These are phyloP conservation scores for Psilocybe subaeruginosa DNA, from an alignment of 768 basidiomycete genomes.

Conservation along the genomic window DNA sequence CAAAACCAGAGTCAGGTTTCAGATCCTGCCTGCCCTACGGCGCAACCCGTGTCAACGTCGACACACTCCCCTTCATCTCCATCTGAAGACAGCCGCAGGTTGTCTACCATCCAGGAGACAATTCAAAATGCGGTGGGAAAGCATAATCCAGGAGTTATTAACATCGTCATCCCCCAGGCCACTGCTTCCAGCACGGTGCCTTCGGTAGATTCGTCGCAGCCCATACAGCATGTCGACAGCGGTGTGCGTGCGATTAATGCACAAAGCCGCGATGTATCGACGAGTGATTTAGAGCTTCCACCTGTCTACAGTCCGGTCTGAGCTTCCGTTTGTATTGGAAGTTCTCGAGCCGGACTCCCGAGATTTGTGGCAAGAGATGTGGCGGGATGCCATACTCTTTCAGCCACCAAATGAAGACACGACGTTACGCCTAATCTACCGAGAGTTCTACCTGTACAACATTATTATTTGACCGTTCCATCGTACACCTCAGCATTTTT, in stretches of 20 bases:
- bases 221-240: slow-evolving; percentile 32
- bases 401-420: background rate
- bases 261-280: background rate
- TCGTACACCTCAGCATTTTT: background rate
- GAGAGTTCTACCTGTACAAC: background rate
- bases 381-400: no score
- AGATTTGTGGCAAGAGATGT: background rate
- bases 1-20: background rate
- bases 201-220: background rate
- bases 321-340: background rate
- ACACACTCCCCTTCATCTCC: background rate
- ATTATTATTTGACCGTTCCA: background rate
- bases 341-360: background rate
- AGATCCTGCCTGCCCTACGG: background rate
- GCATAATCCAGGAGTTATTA: background rate
- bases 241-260: slow-evolving; percentile 24
- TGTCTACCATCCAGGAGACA: background rate
- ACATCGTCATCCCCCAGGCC: background rate
- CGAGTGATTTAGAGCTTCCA: slow-evolving; percentile 27
- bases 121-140: background rate
- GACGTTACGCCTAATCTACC: background rate
- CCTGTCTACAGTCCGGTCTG: slow-evolving; percentile 34
- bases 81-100: background rate
- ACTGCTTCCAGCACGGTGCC: background rate
- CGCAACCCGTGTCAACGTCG: background rate